Evolutionary conservation across 371 early-diverging fungal species (phyloP).

Genomic region (Mortierella sp.): DNA sequence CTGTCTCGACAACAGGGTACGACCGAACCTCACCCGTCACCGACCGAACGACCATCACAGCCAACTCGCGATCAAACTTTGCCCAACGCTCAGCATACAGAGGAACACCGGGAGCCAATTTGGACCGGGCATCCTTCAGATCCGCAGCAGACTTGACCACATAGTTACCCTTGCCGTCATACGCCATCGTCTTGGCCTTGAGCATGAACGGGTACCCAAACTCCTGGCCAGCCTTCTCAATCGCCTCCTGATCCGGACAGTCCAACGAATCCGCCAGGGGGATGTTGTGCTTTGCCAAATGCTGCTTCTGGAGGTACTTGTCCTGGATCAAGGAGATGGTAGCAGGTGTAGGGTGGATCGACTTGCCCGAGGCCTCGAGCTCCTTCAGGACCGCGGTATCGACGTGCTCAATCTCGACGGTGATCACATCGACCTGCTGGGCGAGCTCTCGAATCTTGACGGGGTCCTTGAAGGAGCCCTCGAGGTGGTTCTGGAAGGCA

Average conservation of each 20-base stretch:
- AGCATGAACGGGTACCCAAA: constrained; percentile 96
- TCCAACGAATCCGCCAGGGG: constrained; percentile 83
- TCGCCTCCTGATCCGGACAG: constrained; percentile 64
- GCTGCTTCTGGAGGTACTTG: constrained; percentile 92
- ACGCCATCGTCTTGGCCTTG: constrained; percentile 93
- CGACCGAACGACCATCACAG: constrained; percentile 95
- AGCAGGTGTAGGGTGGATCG: constrained; percentile 83
- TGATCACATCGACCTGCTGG: constrained; percentile 82
- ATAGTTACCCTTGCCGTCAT: constrained; percentile 96
- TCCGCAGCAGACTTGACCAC: constrained; percentile 80
- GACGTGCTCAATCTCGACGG: constrained; percentile 98
- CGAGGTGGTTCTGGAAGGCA: constrained; percentile 75
- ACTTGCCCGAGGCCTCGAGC: constrained; percentile 63
- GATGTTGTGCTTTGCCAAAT: constrained; percentile 71
- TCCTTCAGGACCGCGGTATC: constrained; percentile 81
- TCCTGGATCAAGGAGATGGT: constrained; percentile 94
- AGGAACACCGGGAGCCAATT: constrained; percentile 64
- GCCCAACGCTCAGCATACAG: constrained; percentile 96
- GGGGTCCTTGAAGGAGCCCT: constrained; percentile 86
- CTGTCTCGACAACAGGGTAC: constrained; percentile 96
- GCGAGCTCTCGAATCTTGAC: constrained; percentile 83
- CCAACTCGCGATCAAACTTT: constrained; percentile 92
- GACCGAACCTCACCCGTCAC: constrained; percentile 82
- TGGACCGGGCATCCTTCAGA: constrained; percentile 68
- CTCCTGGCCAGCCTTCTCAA: constrained; percentile 64